Base-by-base conservation (phyloP, 2,329 filamentous ascomycete genomes). In the Coleophoma cylindrospora region DNA sequence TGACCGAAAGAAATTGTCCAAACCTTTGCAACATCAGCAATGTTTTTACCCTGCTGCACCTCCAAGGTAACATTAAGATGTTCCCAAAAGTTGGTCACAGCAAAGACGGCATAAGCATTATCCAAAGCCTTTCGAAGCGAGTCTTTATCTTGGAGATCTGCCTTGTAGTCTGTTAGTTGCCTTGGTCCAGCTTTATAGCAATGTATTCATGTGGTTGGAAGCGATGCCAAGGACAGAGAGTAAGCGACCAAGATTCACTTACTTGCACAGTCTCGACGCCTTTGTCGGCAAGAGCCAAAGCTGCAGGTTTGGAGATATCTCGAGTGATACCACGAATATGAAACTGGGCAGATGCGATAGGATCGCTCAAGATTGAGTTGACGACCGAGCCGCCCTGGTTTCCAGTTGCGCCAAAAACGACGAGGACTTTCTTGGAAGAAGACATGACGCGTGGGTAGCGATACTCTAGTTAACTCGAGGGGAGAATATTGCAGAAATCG, bases 301-400 rank as follows among this genome's bases (percentile, higher is more conserved):
- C 69, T 5, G 67, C 61, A 0, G 69, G 65, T 56, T 74, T 74
- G 19, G 63, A 64, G 1, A 65, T 59, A 61, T 76, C 68, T 21
- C 75, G 69, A 3, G 74, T 77, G 51, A 78, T 62, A 49, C 64
- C 75, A 4, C 74, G 72, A 40, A 79, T 63, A 34, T 64, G 65
- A 61, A 70, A 77, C 45, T 71, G 62, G 33, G 68, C 65, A 19
- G 53, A 44, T 17, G 70, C 64, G 7, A 50, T 54, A 3, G 72
- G 61, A 59, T 77, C 68, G 45, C 63, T 64, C 50, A 77, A 68
- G 49, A 77, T 64, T 46, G 66, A 59, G 3, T 64, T 55, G 52
- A 77, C 63, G 19, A 78, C 72, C 19, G 73, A 76, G 27, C 71
- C 70, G 40, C 74, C 75, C 57, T 79, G 74, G 54, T 71, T 74